These are phyloP conservation scores for Mycena kentingensis DNA, from an alignment of 768 basidiomycete genomes.

Conservation along the genomic window DNA sequence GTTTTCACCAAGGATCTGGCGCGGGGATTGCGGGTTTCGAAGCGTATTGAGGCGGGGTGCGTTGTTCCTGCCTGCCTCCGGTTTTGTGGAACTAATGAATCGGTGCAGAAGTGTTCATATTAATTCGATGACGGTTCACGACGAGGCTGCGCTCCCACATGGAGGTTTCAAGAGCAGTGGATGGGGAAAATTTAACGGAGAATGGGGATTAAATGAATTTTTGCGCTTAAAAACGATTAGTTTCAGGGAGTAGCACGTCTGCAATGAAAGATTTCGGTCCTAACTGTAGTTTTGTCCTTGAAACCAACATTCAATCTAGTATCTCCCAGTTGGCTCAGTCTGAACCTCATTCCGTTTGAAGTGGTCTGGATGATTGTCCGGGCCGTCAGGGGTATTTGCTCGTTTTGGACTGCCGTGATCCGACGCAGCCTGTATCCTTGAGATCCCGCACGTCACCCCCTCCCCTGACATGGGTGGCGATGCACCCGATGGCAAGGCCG, in stretches of 20 bases:
- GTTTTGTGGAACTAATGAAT: not conserved
- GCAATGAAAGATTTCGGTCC: too few relatives aligned
- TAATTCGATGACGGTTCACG: slow-evolving; percentile 20
- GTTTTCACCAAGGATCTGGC: slow-evolving; percentile 19
- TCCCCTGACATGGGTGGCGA: too few relatives aligned
- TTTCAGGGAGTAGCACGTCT: slow-evolving; percentile 9
- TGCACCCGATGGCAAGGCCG: too few relatives aligned
- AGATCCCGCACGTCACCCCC: too few relatives aligned
- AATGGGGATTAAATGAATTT: slow-evolving; percentile 18
- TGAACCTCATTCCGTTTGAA: too few relatives aligned
- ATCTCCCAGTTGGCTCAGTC: too few relatives aligned
- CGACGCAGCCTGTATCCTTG: too few relatives aligned
- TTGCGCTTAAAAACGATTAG: slow-evolving; percentile 19
- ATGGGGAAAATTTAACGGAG: slow-evolving; percentile 20
- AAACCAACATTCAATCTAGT: too few relatives aligned
- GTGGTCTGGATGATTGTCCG: too few relatives aligned
- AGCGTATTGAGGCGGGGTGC: slow-evolving; percentile 17
- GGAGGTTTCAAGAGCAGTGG: slow-evolving; percentile 19
- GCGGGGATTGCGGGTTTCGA: slow-evolving; percentile 18
- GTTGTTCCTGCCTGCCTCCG: not conserved
- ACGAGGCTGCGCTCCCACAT: slow-evolving; percentile 19
- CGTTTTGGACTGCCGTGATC: too few relatives aligned
- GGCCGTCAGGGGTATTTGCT: too few relatives aligned
- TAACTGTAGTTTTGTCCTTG: too few relatives aligned
- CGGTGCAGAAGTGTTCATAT: slow-evolving; percentile 14